phyloP scores from a whole-genome alignment of 2,329 filamentous ascomycete genomes.

The Cladophialophora psammophila region DNA sequence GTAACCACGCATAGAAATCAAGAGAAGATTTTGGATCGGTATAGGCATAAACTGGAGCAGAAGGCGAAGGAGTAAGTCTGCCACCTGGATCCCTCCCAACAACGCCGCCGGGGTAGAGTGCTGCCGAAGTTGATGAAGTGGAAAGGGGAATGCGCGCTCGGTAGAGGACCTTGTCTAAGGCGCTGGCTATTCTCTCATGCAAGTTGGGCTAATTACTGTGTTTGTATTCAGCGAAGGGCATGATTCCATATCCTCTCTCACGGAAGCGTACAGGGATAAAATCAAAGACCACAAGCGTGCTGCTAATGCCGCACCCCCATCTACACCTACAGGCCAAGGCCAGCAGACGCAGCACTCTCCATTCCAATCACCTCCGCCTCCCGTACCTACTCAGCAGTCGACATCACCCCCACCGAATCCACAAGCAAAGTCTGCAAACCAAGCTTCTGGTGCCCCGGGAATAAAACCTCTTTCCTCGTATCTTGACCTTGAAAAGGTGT shows the following conservation, averaged over 20 bases:
- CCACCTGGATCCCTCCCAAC: not conserved
- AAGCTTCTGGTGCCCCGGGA: conserved; percentile 47
- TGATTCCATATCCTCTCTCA: conserved; percentile 66
- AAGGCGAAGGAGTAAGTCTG: conserved; percentile 73
- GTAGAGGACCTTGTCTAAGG: not conserved
- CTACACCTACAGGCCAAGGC: conserved; percentile 47
- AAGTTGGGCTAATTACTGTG: not conserved
- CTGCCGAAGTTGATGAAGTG: not conserved
- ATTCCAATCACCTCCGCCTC: conserved; percentile 42
- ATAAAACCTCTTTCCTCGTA: conserved; percentile 72
- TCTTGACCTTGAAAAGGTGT: conserved; percentile 81
- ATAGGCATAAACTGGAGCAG: conserved; percentile 80
- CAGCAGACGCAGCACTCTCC: conserved; percentile 33
- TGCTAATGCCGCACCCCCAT: conserved; percentile 50
- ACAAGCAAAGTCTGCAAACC: conserved; percentile 9
- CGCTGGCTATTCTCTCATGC: conserved; percentile 42
- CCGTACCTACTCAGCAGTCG: conserved; percentile 49
- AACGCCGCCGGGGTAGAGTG: too few relatives aligned
- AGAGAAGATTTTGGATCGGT: conserved; percentile 78
- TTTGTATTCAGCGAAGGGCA: conserved; percentile 64
- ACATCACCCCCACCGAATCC: conserved; percentile 51
- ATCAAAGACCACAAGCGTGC: conserved; percentile 76
- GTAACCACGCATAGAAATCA: conserved; percentile 77
- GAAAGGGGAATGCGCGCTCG: not conserved
- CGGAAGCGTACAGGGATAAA: conserved; percentile 82